Evolutionary conservation across 2,329 filamentous ascomycete genomes (phyloP).

Genomic region (Phaeosphaeria sp.): DNA sequence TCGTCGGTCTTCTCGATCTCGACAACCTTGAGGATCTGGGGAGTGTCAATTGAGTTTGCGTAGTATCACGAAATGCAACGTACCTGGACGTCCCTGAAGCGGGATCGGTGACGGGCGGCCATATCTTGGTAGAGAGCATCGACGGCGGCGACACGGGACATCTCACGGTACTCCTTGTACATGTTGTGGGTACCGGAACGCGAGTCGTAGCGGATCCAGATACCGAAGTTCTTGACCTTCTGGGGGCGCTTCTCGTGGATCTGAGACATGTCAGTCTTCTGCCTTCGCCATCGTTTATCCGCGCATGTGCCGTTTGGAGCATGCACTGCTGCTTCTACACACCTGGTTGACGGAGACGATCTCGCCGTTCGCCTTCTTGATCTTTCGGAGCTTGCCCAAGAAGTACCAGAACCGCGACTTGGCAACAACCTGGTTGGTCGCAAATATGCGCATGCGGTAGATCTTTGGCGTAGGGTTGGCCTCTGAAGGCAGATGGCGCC

Average conservation of each 20-base stretch:
- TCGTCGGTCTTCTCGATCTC: slow-evolving; percentile 95
- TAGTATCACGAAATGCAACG: slow-evolving; percentile 42
- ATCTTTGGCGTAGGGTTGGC: slow-evolving; percentile 96
- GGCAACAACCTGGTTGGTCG: slow-evolving; percentile 95
- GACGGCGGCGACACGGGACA: slow-evolving; percentile 93
- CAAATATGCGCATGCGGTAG: slow-evolving; percentile 99
- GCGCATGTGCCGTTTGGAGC: background rate
- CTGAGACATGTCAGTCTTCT: slow-evolving; percentile 55
- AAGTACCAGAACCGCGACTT: slow-evolving; percentile 99
- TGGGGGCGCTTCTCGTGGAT: slow-evolving; percentile 98
- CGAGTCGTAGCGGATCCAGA: slow-evolving; percentile 99
- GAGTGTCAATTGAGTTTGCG: slow-evolving; percentile 6
- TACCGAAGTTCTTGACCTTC: slow-evolving; percentile 99
- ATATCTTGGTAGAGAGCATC: slow-evolving; percentile 99
- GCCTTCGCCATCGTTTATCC: background rate
- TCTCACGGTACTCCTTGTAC: slow-evolving; percentile 99
- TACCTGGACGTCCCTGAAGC: slow-evolving; percentile 99
- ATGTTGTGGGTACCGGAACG: slow-evolving; percentile 99
- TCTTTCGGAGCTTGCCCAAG: slow-evolving; percentile 97
- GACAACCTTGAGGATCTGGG: slow-evolving; percentile 94
- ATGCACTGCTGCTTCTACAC: slow-evolving; percentile 52
- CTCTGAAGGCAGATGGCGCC: slow-evolving; percentile 98
- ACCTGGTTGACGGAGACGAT: slow-evolving; percentile 97
- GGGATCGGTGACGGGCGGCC: slow-evolving; percentile 96
- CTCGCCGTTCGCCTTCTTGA: slow-evolving; percentile 99